Evolutionary conservation across 2,329 filamentous ascomycete species (phyloP).

Genomic region (Alternaria triticina): DNA sequence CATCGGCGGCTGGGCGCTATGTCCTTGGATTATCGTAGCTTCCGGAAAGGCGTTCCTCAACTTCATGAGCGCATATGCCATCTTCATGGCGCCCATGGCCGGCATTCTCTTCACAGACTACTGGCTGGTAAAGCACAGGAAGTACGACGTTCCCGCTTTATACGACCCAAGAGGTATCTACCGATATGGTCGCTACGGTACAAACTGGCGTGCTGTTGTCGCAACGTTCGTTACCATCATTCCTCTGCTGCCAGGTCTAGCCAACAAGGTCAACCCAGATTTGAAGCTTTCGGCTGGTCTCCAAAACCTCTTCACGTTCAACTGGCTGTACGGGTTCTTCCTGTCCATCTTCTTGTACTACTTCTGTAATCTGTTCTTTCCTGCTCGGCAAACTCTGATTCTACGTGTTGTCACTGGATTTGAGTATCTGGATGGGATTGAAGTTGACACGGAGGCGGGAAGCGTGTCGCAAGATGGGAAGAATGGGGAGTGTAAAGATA

Average conservation of each 20-base stretch:
- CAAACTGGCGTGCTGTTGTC: conserved; percentile 29
- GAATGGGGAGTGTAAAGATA: neutral
- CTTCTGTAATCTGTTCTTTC: conserved; percentile 41
- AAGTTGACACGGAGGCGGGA: neutral
- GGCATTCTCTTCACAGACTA: conserved; percentile 26
- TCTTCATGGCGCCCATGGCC: conserved; percentile 33
- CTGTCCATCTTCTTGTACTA: conserved; percentile 33
- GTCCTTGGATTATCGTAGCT: conserved; percentile 31
- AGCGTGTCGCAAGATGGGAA: neutral
- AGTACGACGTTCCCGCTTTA: conserved; percentile 26
- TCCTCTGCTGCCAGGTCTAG: conserved; percentile 24
- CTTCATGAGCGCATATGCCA: conserved; percentile 31
- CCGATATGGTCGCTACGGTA: conserved; percentile 21
- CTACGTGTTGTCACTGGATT: conserved; percentile 10
- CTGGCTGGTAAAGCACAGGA: conserved; percentile 27
- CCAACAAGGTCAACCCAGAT: conserved; percentile 22
- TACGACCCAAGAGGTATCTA: conserved; percentile 27
- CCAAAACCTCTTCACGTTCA: conserved; percentile 44
- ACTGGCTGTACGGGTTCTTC: conserved; percentile 45
- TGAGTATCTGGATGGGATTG: conserved; percentile 7
- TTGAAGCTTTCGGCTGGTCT: conserved; percentile 20
- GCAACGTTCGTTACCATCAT: conserved; percentile 23
- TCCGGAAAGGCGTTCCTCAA: conserved; percentile 26
- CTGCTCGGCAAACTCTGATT: conserved; percentile 41
- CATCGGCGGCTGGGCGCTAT: conserved; percentile 22